Evolutionary conservation across 805 yeast species (phyloP).

Genomic region (Wickerhamiella kurtzmanii): DNA sequence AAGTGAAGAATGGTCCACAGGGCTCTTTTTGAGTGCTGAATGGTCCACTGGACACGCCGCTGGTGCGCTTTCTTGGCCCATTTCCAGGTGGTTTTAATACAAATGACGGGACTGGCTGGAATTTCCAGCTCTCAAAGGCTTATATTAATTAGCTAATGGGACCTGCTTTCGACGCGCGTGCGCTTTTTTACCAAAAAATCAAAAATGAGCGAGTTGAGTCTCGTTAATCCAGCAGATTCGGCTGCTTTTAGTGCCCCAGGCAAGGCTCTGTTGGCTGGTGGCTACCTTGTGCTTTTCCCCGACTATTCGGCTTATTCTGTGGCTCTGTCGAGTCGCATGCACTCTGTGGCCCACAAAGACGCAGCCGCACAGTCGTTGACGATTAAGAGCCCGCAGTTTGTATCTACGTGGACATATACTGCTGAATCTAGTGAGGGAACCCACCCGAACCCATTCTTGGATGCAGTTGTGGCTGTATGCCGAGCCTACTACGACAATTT

Average conservation of each 20-base stretch:
- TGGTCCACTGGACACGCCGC: neutral
- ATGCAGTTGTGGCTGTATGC: slow-evolving; percentile 44
- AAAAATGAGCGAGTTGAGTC: no score
- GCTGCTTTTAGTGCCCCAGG: slow-evolving; percentile 83
- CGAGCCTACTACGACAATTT: slow-evolving; percentile 37
- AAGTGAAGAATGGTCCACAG: no score
- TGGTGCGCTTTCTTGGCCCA: neutral
- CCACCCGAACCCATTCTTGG: slow-evolving; percentile 57
- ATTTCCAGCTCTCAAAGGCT: no score
- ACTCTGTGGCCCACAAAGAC: slow-evolving; percentile 39
- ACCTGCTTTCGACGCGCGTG: no score
- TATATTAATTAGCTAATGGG: neutral
- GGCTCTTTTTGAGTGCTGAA: no score
- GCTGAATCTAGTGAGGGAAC: neutral
- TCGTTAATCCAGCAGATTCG: neutral
- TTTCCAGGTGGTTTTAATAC: no score
- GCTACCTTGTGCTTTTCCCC: slow-evolving; percentile 80
- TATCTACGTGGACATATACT: slow-evolving; percentile 15
- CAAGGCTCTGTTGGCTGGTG: slow-evolving; percentile 88
- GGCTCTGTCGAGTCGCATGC: slow-evolving; percentile 83
- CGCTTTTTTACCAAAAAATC: no score
- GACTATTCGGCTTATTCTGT: slow-evolving; percentile 63
- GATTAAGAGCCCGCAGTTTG: slow-evolving; percentile 19
- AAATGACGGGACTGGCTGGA: no score
- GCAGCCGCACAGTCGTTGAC: slow-evolving; percentile 4